Evolutionary conservation across 768 basidiomycete genomes (phyloP), one percentile per base, ranked within the genome.

Genomic region (Lactifluus volemus): DNA sequence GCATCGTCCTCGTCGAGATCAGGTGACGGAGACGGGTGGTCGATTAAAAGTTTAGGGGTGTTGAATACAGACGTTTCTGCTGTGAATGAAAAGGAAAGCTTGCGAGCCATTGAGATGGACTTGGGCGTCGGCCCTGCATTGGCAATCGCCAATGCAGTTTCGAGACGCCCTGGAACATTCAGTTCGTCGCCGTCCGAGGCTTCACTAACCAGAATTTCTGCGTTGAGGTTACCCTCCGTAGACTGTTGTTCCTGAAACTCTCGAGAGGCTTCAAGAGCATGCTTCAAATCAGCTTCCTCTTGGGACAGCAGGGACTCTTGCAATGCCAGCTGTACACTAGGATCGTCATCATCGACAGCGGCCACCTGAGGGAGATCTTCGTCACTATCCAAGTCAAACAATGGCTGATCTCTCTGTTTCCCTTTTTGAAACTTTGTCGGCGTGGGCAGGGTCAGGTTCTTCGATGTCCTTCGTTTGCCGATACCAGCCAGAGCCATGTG

Each of bases 101-200:
- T 53, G 44, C 25, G 50, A 2, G 59, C 11, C 60, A 66, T 47
- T 12, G 58, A 55, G 61, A 59, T 50, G 21, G 67, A 39, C 63
- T 65, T 68, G 49, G 65, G 71, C 10, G 72, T 70, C 14, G 77
- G 75, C 5, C 78, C 77, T 8, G 85, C 78, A 55, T 84, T 84
- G 17, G 82, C 88, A 47, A 89, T 82, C 10, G 86, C 79, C 32
- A 89, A 71, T 1, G 80, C 84, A 1, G 85, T 86, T 66, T 84
- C 84, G n/a, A 89, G 72, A 19, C 84, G 77, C 21, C 78, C 77
- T 0, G 79, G 84, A 2, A 78, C 73, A 25, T 78, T 78, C 19
- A 81, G 71, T 53, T 84, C 80, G 8, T 81, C 78, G 38, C 77
- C 77, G 14, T 74, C 73, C 17, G 55, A 68, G 45, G 61, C 64